Evolutionary conservation across 2,329 filamentous ascomycete genomes (phyloP), one percentile per base, ranked within the genome.

Genomic region (Pyricularia pennisetigena): DNA sequence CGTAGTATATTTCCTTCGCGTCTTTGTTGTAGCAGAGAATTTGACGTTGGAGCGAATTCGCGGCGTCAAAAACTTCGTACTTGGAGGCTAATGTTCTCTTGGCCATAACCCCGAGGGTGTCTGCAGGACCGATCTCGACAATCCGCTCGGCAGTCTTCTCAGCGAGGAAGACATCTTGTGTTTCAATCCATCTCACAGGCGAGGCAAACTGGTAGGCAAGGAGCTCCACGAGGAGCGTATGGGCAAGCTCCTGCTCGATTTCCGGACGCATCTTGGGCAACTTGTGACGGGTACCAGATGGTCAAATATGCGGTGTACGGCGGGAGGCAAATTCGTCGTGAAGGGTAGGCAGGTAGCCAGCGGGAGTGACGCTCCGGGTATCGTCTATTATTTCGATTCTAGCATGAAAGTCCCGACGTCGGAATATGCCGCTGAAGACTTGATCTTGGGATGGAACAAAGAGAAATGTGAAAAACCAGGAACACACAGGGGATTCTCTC

Each of bases 11-110:
- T 80, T 99, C 95, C 79, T 97, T 98, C 68, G 93, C 91, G 77
- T 99, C 95, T 81, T 99, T 99, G 85, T 97, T 98, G 84, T 98
- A 99, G 85, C 95, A 98, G 69, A 99, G 87, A 78, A 99, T 97
- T 80, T 98, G 94, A 78, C 95, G 89, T 82, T 97, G 94, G 62
- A 98, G 90, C 8, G 94, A 97, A 76, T 94, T 94, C 70, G 95
- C 95, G 68, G 95, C 95, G 81, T 99, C 95, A 81, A 97, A 97
- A 71, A 94, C 94, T 84, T 99, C 95, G 80, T 98, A 99, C 82
- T 98, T 98, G 77, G 93, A 94, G 70, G 94, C 93, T 71, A 99
- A 82, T 68, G 95, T 99, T 74, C 94, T 88, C 85, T 94, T 96
- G 72, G 95, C 95, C 95, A 99, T 99, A 69, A 93, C 94, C 77